phyloP scores from a whole-genome alignment of 257 asterid genomes.

The Nicotiana tomentosiformis region DNA sequence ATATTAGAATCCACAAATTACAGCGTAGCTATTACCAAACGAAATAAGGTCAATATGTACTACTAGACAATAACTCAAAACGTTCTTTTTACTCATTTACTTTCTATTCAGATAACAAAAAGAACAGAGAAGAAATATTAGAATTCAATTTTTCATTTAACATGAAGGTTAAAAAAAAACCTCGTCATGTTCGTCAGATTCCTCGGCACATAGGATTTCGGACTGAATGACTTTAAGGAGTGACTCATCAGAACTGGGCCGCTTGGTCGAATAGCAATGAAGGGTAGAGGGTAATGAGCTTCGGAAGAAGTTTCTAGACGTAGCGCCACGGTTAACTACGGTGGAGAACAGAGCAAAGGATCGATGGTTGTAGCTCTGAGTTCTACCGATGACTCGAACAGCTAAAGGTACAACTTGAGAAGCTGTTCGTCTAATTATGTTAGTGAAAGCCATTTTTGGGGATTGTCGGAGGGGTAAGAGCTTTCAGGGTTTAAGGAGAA shows the following conservation, averaged over 20 bases:
- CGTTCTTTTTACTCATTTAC: neutral
- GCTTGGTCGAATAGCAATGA: constrained; percentile 33
- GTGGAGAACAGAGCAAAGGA: constrained; percentile 38
- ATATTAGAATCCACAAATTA: neutral
- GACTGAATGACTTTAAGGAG: constrained; percentile 46
- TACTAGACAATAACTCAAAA: neutral
- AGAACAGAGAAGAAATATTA: neutral
- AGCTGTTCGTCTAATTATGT: constrained; percentile 45
- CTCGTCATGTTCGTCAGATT: constrained; percentile 16
- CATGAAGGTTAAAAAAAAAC: neutral
- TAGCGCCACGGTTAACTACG: constrained; percentile 15
- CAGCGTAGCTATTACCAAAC: neutral
- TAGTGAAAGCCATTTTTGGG: constrained; percentile 13
- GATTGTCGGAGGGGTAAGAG: neutral
- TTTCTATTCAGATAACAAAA: no score
- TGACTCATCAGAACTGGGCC: constrained; percentile 41
- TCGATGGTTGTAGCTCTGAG: constrained; percentile 34
- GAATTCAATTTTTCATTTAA: neutral
- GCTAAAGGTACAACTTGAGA: constrained; percentile 47
- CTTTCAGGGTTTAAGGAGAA: constrained; percentile 30
- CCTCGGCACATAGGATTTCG: constrained; percentile 52
- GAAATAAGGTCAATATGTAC: neutral
- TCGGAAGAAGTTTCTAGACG: constrained; percentile 18
- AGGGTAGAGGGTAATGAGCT: constrained; percentile 39
- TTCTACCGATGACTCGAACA: constrained; percentile 32